Percentiles rank a stretch among this genome's conserved stretches.
These are phyloP conservation scores for Alternaria sp. DNA, from an alignment of 2,329 filamentous ascomycete genomes.

Conservation along the genomic window DNA sequence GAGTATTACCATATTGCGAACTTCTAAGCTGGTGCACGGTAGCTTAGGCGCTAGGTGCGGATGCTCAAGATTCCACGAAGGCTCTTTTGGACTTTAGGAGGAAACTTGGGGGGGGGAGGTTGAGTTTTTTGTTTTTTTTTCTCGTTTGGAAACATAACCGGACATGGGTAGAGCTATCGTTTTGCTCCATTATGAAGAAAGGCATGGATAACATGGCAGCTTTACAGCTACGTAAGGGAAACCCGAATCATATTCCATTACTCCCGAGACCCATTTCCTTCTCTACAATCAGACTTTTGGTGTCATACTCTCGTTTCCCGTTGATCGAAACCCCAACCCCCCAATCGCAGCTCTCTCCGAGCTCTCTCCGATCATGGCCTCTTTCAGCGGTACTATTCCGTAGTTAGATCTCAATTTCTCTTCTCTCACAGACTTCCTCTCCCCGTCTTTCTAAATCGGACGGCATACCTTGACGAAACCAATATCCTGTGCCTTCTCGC, in stretches of 20 bases:
- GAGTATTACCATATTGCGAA: neutral
- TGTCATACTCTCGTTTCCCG: neutral
- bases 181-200: neutral
- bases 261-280: neutral
- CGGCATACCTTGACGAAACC: conserved; percentile 69
- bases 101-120: neutral
- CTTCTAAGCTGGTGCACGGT: neutral
- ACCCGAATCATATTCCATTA: neutral
- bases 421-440: neutral
- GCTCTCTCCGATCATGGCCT: neutral
- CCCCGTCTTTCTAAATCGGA: too few species aligned
- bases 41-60: neutral
- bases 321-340: neutral
- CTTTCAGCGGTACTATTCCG: neutral
- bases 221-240: neutral
- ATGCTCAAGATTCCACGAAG: neutral
- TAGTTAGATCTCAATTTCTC: neutral
- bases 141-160: neutral
- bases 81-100: neutral
- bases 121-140: neutral
- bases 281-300: neutral
- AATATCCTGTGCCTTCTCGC: conserved; percentile 71
- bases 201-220: neutral
- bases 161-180: neutral
- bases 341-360: neutral